phyloP scores from a whole-genome alignment of 2,329 filamentous ascomycete species.

The Hymenoscyphus infarciens region DNA sequence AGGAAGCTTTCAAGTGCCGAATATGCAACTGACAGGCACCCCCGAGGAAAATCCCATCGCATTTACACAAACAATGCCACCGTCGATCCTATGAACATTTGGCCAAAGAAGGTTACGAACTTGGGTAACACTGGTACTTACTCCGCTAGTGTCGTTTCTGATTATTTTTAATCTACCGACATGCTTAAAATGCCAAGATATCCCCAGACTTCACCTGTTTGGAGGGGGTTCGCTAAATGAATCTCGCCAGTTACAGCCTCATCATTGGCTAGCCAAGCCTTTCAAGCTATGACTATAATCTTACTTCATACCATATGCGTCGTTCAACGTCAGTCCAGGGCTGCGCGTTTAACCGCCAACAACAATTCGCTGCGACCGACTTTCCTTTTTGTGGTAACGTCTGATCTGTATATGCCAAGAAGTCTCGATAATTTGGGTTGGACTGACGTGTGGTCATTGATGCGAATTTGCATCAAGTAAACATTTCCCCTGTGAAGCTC shows the following conservation, averaged over 20 bases:
- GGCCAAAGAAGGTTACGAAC: not conserved
- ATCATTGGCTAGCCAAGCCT: not conserved
- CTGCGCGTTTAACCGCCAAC: not conserved
- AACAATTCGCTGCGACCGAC: not conserved
- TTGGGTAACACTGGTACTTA: not conserved
- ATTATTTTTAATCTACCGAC: slow-evolving; percentile 14
- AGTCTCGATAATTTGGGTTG: not conserved
- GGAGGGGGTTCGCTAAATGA: slow-evolving; percentile 1
- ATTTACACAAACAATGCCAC: not conserved
- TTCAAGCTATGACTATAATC: not conserved
- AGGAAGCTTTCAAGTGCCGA: not conserved
- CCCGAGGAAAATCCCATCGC: not conserved
- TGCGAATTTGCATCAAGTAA: not conserved
- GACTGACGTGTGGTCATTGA: not conserved
- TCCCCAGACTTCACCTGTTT: slow-evolving; percentile 15
- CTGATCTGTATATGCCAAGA: not conserved
- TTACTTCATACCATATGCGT: slow-evolving; percentile 13
- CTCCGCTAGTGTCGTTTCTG: not conserved
- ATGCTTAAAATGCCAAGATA: slow-evolving; percentile 19
- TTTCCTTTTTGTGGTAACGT: not conserved
- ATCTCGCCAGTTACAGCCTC: not conserved
- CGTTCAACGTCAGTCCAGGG: slow-evolving; percentile 17
- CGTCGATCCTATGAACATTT: slow-evolving; percentile 1
- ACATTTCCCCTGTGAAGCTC: not conserved
- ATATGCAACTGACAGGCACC: not conserved